phyloP scores from a whole-genome alignment of 441 rosid genomes.

The Populus hybrid region DNA sequence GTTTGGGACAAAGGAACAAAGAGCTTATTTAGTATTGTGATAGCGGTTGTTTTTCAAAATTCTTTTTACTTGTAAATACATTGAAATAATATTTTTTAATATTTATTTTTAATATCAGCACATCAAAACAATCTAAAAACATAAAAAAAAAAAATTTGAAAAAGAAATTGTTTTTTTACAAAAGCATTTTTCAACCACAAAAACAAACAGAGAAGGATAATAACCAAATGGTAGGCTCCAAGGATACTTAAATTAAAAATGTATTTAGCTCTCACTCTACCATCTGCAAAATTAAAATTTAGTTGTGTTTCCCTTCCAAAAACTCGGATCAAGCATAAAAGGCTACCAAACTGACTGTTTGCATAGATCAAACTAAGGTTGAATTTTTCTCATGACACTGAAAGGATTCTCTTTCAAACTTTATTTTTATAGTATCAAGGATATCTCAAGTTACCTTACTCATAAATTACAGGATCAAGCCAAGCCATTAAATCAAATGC shows the following conservation, averaged over 20 bases:
- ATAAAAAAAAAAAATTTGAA: no score
- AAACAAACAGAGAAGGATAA: neutral
- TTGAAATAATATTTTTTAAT: no score
- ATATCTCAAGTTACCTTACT: no score
- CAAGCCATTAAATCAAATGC: neutral
- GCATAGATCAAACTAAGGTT: neutral
- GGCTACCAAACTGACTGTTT: neutral
- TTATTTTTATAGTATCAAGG: no score
- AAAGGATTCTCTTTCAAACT: neutral
- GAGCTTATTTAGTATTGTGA: no score
- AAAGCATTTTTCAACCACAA: no score
- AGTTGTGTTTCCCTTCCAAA: neutral
- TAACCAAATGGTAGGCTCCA: neutral
- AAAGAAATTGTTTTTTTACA: no score
- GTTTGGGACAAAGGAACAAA: neutral
- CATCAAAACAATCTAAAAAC: no score
- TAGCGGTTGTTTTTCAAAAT: no score
- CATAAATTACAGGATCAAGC: no score
- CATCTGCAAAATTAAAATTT: neutral
- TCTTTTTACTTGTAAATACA: no score
- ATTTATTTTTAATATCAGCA: no score
- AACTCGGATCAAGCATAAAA: neutral
- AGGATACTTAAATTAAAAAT: neutral
- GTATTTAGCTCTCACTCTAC: neutral
- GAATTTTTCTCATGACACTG: neutral